phyloP scores from a whole-genome alignment of 345 rosid genomes.

The Salix arbutifolia region DNA sequence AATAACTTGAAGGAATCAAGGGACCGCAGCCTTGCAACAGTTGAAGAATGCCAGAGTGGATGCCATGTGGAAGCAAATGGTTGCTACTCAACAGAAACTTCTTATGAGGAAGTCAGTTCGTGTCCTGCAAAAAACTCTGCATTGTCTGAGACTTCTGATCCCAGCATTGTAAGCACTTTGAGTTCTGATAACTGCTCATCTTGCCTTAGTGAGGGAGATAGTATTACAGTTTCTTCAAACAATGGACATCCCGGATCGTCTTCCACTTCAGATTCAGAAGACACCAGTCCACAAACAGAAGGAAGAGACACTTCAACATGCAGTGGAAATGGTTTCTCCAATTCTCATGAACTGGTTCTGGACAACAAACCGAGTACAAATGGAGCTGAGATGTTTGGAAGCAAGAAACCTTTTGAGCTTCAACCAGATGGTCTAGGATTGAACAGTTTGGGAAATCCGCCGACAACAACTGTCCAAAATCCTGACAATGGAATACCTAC shows the following conservation, averaged over 20 bases:
- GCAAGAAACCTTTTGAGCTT: constrained; percentile 26
- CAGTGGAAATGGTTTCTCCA: constrained; percentile 36
- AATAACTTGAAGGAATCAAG: constrained; percentile 21
- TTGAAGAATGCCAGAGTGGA: constrained; percentile 39
- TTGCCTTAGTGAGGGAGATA: constrained; percentile 82
- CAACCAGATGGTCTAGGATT: constrained; percentile 29
- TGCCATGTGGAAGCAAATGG: constrained; percentile 29
- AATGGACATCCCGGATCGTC: constrained; percentile 66
- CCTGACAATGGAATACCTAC: constrained; percentile 35
- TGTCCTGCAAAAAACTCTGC: constrained; percentile 25
- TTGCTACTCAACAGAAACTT: constrained; percentile 33
- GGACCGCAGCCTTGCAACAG: constrained; percentile 16
- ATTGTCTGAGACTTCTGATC: constrained; percentile 36
- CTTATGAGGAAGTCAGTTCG: constrained; percentile 30
- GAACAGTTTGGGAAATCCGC: constrained; percentile 32
- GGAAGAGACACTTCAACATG: constrained; percentile 43
- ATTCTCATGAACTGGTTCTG: constrained; percentile 30
- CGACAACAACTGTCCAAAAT: constrained; percentile 29
- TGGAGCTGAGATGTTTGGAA: constrained; percentile 34
- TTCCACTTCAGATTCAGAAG: constrained; percentile 83
- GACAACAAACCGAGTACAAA: constrained; percentile 29
- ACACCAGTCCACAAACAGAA: constrained; percentile 60
- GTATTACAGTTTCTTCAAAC: constrained; percentile 63
- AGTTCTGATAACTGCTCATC: constrained; percentile 86
- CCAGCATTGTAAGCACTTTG: constrained; percentile 46